These are phyloP conservation scores for Yamadazyma mexicana DNA, from an alignment of 1,139 yeast species.

Conservation along the genomic window DNA sequence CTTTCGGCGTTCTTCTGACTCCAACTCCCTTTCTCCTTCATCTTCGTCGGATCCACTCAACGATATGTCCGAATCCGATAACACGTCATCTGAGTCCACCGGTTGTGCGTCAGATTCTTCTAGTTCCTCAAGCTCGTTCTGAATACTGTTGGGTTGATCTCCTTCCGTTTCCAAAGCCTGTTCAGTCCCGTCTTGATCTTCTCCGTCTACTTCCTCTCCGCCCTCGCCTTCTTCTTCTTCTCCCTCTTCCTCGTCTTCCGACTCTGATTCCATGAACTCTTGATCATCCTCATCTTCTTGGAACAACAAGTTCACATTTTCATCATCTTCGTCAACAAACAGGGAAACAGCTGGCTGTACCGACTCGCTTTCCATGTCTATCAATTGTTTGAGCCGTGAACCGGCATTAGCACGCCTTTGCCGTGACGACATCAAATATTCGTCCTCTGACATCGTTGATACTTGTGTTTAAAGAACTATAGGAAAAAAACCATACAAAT, in stretches of 20 bases:
- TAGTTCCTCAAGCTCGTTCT: slow-evolving; percentile 12
- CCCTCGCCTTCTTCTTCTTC: slow-evolving; percentile 24
- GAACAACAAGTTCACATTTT: slow-evolving; percentile 71
- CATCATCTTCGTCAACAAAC: slow-evolving; percentile 60
- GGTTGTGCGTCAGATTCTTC: slow-evolving; percentile 19
- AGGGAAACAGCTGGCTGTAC: slow-evolving; percentile 19
- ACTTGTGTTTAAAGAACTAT: neutral
- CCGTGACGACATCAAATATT: slow-evolving; percentile 67
- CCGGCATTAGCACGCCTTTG: slow-evolving; percentile 89
- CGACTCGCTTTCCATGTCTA: slow-evolving; percentile 59
- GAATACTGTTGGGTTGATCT: slow-evolving; percentile 24
- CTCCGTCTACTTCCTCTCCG: slow-evolving; percentile 31
- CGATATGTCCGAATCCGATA: slow-evolving; percentile 57
- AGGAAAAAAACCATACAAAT: neutral
- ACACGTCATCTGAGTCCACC: slow-evolving; percentile 42
- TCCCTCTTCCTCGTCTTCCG: slow-evolving; percentile 24
- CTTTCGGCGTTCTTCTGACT: slow-evolving; percentile 47
- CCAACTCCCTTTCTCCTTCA: slow-evolving; percentile 67
- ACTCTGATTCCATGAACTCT: slow-evolving; percentile 57
- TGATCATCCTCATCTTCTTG: slow-evolving; percentile 90
- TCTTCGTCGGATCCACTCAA: slow-evolving; percentile 55
- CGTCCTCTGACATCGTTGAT: slow-evolving; percentile 26
- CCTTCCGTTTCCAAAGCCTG: slow-evolving; percentile 23
- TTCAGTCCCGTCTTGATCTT: slow-evolving; percentile 53
- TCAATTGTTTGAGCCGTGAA: slow-evolving; percentile 68